Conservation (phyloP, 345 rosid genomes). For the sweet orange (Citrus sinensis) region DNA sequence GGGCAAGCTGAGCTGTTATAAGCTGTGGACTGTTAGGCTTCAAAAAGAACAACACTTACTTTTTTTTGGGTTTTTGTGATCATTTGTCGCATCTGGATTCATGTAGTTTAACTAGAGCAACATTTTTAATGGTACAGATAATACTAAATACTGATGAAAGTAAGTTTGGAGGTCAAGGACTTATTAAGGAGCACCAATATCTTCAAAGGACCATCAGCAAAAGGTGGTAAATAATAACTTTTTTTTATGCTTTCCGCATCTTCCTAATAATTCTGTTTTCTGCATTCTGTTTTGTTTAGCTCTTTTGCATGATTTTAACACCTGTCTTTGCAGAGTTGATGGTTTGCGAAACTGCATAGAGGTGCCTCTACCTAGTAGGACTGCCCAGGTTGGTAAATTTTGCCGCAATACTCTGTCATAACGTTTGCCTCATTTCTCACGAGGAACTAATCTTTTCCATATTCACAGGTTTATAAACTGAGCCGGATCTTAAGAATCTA, state of each 20-base stretch:
- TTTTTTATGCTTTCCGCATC: background rate
- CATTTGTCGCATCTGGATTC: background rate
- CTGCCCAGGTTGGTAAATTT: constrained; percentile 72
- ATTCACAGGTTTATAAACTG: constrained; percentile 61
- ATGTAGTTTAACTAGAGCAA: background rate
- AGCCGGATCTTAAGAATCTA: constrained; percentile 62
- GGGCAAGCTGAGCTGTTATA: background rate
- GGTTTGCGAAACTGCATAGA: constrained; percentile 73
- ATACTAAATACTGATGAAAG: constrained; percentile 76
- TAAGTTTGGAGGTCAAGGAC: constrained; percentile 78
- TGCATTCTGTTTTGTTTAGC: constrained; percentile 8
- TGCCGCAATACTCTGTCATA: background rate
- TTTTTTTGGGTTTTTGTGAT: background rate
- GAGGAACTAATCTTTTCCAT: background rate
- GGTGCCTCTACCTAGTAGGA: constrained; percentile 77
- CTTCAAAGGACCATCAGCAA: constrained; percentile 63
- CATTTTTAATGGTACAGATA: constrained; percentile 38
- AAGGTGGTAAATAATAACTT: constrained; percentile 36
- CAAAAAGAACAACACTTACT: background rate
- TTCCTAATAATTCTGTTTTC: constrained; percentile 1
- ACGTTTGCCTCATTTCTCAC: background rate
- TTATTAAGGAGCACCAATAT: constrained; percentile 49
- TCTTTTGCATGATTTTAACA: constrained; percentile 7
- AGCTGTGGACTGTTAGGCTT: background rate
- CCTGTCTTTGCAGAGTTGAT: constrained; percentile 56